Evolutionary conservation across 257 asterid genomes (phyloP), one percentile per base, ranked within the genome.

Genomic region (Petunia axillaris): DNA sequence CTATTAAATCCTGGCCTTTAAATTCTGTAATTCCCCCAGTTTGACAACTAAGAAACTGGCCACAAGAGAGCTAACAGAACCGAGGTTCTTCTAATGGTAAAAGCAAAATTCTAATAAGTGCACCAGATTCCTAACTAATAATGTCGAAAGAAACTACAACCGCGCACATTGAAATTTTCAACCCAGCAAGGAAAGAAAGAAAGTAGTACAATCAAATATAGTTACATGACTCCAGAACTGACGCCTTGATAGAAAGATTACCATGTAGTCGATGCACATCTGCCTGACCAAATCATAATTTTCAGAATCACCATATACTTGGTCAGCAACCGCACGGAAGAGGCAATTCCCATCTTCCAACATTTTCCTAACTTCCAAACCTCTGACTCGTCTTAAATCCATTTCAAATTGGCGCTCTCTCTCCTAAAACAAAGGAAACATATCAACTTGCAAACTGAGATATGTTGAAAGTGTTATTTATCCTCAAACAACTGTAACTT

Each of bases 211-310:
- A 35, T 71, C 38, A 48, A 67, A 46, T 70, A 38, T 46, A 16
- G 58, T 9, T 44, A 67, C n/a, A 35, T 36, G n/a, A 70, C 60
- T 48, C 46, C 77, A 71, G 5, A 52, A 71, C 25, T 35, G 44
- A 48, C 60, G 2, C 35, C 77, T 71, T 8, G 6, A 40, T 71
- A 71, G 77, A 71, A 71, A 71, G 48, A 87, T 35, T 96, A 96
- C 99, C 99, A 96, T 93, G 88, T 96, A 96, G 84, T 96, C 99
- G 64, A 96, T 93, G 94, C 97, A 96, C 98, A 96, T 89, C 93
- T 96, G 99, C 89, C 99, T 93, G 83, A 88, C 97, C 96, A 89
- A 84, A 89, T 91, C 97, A 86, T 88, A 93, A 71, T 78, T 76
- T 79, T 94, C 98, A 78, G 98, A 92, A 85, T 96, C 99, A 35